A percentile compares a stretch with the other conserved stretches of the same genome.
These are phyloP conservation scores for Neoboletus magnificus DNA, from an alignment of 768 basidiomycete species.

Conservation along the genomic window DNA sequence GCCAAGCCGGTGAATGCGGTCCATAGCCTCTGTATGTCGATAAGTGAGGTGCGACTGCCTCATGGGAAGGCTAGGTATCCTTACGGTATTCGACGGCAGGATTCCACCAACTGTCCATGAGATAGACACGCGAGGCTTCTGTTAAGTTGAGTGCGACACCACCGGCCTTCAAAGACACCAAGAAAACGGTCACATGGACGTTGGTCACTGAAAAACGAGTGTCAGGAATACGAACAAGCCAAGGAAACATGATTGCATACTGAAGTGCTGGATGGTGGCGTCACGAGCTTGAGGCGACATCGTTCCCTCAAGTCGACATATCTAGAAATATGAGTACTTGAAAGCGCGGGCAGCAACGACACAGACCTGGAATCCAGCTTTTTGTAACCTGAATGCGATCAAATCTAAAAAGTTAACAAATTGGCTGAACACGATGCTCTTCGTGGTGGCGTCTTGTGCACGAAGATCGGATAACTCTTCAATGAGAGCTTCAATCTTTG, in stretches of 20 bases:
- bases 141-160: constrained; percentile 90
- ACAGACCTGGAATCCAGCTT: constrained; percentile 83
- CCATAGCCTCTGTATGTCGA: constrained; percentile 77
- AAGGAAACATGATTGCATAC: constrained; percentile 40
- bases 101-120: constrained; percentile 99
- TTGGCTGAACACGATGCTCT: constrained; percentile 96
- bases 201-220: constrained; percentile 66
- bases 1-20: constrained; percentile 94
- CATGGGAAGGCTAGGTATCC: constrained; percentile 26
- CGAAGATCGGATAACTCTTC: constrained; percentile 90
- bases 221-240: not conserved
- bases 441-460: constrained; percentile 82
- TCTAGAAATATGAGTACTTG: constrained; percentile 39
- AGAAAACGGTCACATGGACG: constrained; percentile 93
- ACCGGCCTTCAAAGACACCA: constrained; percentile 94
- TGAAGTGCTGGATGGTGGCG: constrained; percentile 92
- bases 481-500: constrained; percentile 94
- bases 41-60: not conserved
- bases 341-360: not conserved
- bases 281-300: constrained; percentile 97
- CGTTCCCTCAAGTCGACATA: constrained; percentile 92
- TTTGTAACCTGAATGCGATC: constrained; percentile 88
- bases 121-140: constrained; percentile 88
- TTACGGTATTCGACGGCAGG: constrained; percentile 89
- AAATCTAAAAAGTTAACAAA: constrained; percentile 93